Evolutionary conservation across 345 rosid species (phyloP), one percentile per base, ranked within the genome.

Genomic region (Jatropha curcas): DNA sequence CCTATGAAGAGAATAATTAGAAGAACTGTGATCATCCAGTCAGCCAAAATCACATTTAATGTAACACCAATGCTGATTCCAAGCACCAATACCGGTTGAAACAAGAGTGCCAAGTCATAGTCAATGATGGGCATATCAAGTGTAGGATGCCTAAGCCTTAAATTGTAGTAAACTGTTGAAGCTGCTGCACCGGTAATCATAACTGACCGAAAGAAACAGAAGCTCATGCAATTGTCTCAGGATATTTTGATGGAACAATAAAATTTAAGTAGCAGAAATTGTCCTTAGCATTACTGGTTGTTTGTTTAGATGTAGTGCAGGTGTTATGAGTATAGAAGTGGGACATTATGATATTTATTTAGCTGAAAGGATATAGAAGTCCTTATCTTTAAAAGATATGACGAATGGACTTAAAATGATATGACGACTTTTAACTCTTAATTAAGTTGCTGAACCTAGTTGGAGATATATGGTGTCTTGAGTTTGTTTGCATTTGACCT

Each of bases 11-110:
- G 63, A 45, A 84, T 19, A 10, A 86, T 86, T 19, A 86, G 81
- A 74, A 86, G 76, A 65, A 78, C 14, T 20, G 85, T 82, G 82
- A 86, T 84, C 86, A 84, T 80, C 89, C 89, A 80, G 67, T 86
- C 84, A 1, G 87, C 81, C 51, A 84, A 82, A 64, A 86, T 68
- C 56, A 84, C 86, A 60, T 84, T 86, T 27, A 80, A 79, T 25
- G 71, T 65, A 59, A 84, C 89, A 28, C 89, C 89, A 45, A 84
- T 71, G 27, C 89, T 83, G 27, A 86, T 80, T 50, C 89, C 89
- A 0, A 86, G 79, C 25, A 86, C 77, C 80, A 86, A 67, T 78
- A 84, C 77, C 17, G 89, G 89, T 51, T 84, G 87, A 66, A 86
- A 80, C 1, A 86, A 79, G 68, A 86, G 87, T 0, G 86, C 89